Base-by-base conservation (phyloP, 768 basidiomycete species). In the Calocybe cyanea region DNA sequence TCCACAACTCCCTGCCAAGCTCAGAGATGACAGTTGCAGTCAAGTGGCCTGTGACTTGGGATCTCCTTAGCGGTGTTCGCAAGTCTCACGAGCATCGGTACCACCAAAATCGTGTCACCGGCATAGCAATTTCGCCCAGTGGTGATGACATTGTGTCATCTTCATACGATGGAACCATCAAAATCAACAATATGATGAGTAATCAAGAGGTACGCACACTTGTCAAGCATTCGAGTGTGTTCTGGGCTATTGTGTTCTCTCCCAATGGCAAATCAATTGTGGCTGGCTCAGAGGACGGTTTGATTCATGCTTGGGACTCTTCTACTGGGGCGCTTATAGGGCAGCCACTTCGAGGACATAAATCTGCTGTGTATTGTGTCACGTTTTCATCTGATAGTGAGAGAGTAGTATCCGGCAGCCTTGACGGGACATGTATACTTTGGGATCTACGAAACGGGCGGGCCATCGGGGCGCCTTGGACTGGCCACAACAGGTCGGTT, bases 381-480 rank as follows among this genome's bases (percentile, higher is more conserved):
- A 19, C 7, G 20, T 39, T 39, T 39, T 39, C 38, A 9, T 8
- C 5, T 18, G 38, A 39, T 39, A 19, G 38, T 4, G 19, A 19
- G 7, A 4, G 4, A 7, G 8, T 39, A 6, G 21, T 21, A 4
- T 39, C 38, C 4, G 38, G 17, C 7, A 20, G 10, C 7, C 14
- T 7, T 35, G 49, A 55, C 32, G 2, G 13, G 0, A 41, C 49
- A 10, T 40, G 56, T 14, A 33, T 48, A 4, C 41, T 60, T 5
- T 57, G 59, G 58, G 46, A 54, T 50, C 46, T 45, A 18, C 18
- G 31, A 19, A 54, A 37, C 4, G 48, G 51, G 10, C 34, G 18
- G 18, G 19, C 39, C 34, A 32, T 52, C 7, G 34, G 30, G 14
- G 18, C 43, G 10, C 25, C 54, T 1, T 5, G 41, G 32, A 11